These are phyloP conservation scores for Coniochaeta pulveracea DNA, from an alignment of 2,329 filamentous ascomycete genomes.

Conservation along the genomic window DNA sequence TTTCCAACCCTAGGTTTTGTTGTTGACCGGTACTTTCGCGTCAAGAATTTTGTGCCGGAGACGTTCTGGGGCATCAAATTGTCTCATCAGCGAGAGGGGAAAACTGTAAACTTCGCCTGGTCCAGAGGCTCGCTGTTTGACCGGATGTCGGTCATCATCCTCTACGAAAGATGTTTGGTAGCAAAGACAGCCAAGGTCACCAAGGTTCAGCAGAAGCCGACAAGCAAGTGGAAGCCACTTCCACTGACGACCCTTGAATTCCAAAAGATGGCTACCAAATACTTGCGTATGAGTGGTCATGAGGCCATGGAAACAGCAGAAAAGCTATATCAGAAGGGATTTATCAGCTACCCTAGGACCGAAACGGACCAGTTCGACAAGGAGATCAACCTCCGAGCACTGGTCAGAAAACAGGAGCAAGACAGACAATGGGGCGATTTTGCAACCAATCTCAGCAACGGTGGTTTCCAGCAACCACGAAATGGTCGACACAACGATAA, in stretches of 20 bases:
- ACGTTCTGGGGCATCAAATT: conserved; percentile 88
- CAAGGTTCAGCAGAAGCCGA: conserved; percentile 82
- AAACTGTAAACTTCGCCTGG: conserved; percentile 80
- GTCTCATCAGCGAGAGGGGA: conserved; percentile 63
- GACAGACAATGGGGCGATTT: conserved; percentile 71
- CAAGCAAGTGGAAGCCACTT: conserved; percentile 86
- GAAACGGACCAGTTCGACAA: conserved; percentile 94
- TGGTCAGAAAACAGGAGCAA: conserved; percentile 76
- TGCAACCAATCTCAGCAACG: conserved; percentile 62
- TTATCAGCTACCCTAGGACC: conserved; percentile 94
- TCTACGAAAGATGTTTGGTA: conserved; percentile 75
- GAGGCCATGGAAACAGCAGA: conserved; percentile 85
- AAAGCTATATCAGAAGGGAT: conserved; percentile 81
- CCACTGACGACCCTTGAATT: conserved; percentile 92
- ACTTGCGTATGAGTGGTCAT: conserved; percentile 84
- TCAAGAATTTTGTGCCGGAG: conserved; percentile 88
- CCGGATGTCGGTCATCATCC: conserved; percentile 63
- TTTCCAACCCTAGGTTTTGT: conserved; percentile 96
- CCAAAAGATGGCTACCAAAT: conserved; percentile 86
- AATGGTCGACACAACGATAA: conserved; percentile 86
- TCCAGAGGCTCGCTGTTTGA: conserved; percentile 76
- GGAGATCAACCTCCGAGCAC: conserved; percentile 68
- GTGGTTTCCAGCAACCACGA: conserved; percentile 70
- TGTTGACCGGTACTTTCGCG: conserved; percentile 88
- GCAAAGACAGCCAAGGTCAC: conserved; percentile 69